These are phyloP conservation scores for Ogataea siamensis DNA, from an alignment of 805 yeast species.

Conservation along the genomic window DNA sequence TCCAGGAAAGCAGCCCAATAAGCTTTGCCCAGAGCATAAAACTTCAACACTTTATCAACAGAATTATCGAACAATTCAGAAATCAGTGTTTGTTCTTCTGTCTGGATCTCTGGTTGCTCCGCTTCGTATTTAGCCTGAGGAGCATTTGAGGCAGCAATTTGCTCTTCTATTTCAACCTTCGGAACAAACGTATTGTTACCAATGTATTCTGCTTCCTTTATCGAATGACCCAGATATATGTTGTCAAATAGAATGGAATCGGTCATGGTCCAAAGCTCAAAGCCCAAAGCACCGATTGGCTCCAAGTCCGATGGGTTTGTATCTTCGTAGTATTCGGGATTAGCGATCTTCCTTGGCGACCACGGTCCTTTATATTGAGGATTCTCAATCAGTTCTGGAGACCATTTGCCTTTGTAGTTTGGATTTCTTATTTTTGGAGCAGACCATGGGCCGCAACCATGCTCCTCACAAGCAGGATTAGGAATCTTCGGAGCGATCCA, in stretches of 20 bases:
- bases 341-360: conserved; percentile 62
- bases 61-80: conserved; percentile 21
- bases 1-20: conserved; percentile 38
- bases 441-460: conserved; percentile 83
- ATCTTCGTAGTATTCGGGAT: conserved; percentile 69
- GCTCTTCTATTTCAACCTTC: conserved; percentile 51
- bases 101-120: conserved; percentile 31
- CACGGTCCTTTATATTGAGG: conserved; percentile 81
- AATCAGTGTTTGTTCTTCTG: conserved; percentile 19
- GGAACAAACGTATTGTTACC: conserved; percentile 73
- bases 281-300: conserved; percentile 77
- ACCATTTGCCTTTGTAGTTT: conserved; percentile 76
- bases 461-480: conserved; percentile 69
- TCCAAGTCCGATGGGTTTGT: conserved; percentile 55
- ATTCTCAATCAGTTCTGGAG: conserved; percentile 61
- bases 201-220: conserved; percentile 78
- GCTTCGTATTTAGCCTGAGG: conserved; percentile 45
- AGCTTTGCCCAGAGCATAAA: conserved; percentile 30
- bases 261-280: conserved; percentile 89
- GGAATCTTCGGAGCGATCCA: conserved; percentile 71
- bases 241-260: conserved; percentile 73
- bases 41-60: conserved; percentile 16
- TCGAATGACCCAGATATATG: conserved; percentile 79
- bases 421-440: conserved; percentile 69
- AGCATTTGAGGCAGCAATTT: conserved; percentile 38